phyloP scores from a whole-genome alignment of 148 eudicot species.

The Spergularia marina region DNA sequence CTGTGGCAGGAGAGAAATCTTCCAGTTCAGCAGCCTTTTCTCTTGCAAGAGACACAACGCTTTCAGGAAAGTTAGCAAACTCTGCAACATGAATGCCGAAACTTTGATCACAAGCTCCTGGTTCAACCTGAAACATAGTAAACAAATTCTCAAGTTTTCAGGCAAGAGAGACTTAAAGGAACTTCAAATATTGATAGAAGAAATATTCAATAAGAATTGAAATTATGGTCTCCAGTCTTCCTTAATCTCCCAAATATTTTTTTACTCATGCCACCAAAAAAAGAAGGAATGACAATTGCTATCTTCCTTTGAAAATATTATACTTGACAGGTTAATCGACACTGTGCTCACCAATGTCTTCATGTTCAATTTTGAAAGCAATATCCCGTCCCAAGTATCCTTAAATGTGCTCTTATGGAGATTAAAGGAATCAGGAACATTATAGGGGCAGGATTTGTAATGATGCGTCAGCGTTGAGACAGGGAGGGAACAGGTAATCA shows the following conservation, averaged over 20 bases:
- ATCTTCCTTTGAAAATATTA: no score
- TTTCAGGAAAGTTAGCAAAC: slow-evolving; percentile 91
- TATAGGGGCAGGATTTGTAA: no score
- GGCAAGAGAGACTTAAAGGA: not conserved
- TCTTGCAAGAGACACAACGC: slow-evolving; percentile 85
- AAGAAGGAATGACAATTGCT: not conserved
- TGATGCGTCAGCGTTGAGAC: no score
- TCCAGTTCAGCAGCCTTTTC: slow-evolving; percentile 98
- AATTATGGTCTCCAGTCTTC: not conserved
- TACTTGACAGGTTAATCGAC: no score
- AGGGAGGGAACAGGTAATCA: no score
- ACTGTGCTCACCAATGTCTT: no score
- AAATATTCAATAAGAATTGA: not conserved
- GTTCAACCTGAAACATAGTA: slow-evolving; percentile 65
- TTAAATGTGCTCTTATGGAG: no score
- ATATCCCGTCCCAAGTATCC: no score
- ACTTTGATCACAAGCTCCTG: slow-evolving; percentile 99
- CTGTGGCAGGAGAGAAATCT: slow-evolving; percentile 72
- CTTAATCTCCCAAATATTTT: no score
- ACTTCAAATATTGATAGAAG: not conserved
- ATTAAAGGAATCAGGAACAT: no score
- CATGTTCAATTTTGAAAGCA: no score
- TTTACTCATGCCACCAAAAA: not conserved
- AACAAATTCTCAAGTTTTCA: not conserved
- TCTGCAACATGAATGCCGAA: slow-evolving; percentile 99